Percentiles rank a stretch among this genome's conserved stretches.
Conservation (phyloP, 495 filamentous ascomycete genomes). For the Cladorrhinum samala region DNA sequence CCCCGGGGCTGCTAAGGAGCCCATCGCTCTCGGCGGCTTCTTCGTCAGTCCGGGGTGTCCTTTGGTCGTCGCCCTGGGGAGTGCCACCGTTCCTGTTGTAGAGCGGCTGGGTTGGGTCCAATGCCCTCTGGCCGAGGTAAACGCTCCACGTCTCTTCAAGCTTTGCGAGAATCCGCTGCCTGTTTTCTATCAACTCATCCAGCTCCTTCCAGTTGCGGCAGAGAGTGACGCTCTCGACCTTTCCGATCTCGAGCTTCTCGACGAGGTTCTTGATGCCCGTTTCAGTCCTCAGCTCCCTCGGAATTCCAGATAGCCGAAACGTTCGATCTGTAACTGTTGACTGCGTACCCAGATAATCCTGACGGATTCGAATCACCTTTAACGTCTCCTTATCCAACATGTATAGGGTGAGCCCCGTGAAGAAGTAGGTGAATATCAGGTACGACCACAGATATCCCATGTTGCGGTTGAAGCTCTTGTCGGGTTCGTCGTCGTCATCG, state of each 20-base stretch:
- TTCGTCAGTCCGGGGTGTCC: slow-evolving; percentile 19
- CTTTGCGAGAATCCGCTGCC: slow-evolving; percentile 58
- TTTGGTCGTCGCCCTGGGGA: not conserved
- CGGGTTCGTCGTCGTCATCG: slow-evolving; percentile 10
- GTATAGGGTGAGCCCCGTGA: slow-evolving; percentile 75
- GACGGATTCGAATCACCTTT: slow-evolving; percentile 74
- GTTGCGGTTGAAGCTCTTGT: slow-evolving; percentile 32
- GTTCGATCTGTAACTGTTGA: slow-evolving; percentile 93
- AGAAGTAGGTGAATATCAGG: slow-evolving; percentile 83
- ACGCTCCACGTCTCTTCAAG: slow-evolving; percentile 84
- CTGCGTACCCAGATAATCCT: slow-evolving; percentile 87
- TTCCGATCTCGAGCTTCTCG: slow-evolving; percentile 84
- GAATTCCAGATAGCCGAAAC: slow-evolving; percentile 85
- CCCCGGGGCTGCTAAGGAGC: slow-evolving; percentile 46
- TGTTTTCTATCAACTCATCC: slow-evolving; percentile 65
- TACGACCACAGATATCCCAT: slow-evolving; percentile 84
- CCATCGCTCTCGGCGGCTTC: slow-evolving; percentile 41
- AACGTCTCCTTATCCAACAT: slow-evolving; percentile 75
- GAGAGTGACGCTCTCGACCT: slow-evolving; percentile 81
- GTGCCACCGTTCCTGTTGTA: slow-evolving; percentile 10
- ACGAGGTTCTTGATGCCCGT: slow-evolving; percentile 80
- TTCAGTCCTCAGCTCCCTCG: slow-evolving; percentile 70
- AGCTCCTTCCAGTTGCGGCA: slow-evolving; percentile 84
- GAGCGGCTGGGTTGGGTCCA: not conserved
- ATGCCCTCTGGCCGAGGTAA: slow-evolving; percentile 37